Conservation (phyloP, 2,329 filamentous ascomycete genomes). For the Trichoderma koningiopsis region DNA sequence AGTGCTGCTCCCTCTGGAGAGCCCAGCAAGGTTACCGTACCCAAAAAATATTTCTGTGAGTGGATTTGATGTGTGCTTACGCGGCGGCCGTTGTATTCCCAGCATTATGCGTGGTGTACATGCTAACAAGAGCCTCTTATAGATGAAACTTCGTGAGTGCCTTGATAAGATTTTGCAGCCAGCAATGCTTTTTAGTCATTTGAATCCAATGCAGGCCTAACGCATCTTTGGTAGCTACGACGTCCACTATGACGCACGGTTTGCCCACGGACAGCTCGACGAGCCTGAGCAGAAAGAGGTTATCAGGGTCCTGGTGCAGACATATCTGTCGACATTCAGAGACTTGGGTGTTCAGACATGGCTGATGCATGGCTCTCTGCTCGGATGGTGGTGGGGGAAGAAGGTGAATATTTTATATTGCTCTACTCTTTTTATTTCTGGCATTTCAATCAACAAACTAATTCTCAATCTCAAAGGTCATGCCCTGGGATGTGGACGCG, state of each 20-base stretch:
- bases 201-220: not conserved
- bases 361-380: conserved; percentile 80
- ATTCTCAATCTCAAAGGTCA: conserved; percentile 48
- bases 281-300: conserved; percentile 62
- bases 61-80: conserved; percentile 3
- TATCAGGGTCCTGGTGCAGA: conserved; percentile 67
- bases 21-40: conserved; percentile 22
- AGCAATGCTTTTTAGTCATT: not conserved
- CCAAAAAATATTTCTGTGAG: conserved; percentile 35
- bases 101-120: not conserved
- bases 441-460: not conserved
- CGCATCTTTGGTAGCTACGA: conserved; percentile 27
- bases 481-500: conserved; percentile 78
- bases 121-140: not conserved
- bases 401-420: conserved; percentile 38
- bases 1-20: conserved; percentile 10
- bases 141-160: conserved; percentile 20
- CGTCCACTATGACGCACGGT: conserved; percentile 44
- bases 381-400: conserved; percentile 86
- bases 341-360: conserved; percentile 73
- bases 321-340: conserved; percentile 70
- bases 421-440: not conserved
- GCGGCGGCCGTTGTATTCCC: not conserved
- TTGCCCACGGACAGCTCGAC: conserved; percentile 43
- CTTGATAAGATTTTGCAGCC: not conserved